Conservation (phyloP, 257 asterid genomes). For the Nicotiana attenuata region DNA sequence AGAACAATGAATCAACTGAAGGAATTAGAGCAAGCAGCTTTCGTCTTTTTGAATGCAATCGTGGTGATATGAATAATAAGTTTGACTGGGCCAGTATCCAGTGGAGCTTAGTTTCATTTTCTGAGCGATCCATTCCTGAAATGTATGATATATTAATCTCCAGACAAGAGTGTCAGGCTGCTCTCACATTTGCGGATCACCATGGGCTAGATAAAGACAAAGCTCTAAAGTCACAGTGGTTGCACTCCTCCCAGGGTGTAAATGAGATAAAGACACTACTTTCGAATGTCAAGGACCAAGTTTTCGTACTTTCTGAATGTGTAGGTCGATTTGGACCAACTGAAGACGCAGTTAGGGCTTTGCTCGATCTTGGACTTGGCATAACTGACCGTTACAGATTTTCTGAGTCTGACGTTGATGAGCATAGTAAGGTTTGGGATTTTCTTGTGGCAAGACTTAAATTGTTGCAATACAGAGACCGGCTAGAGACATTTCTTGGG, state of each 20-base stretch:
- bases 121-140: conserved; percentile 65
- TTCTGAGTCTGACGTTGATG: conserved; percentile 49
- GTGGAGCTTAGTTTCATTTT: conserved; percentile 71
- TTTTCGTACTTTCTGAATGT: conserved; percentile 69
- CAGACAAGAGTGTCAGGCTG: conserved; percentile 61
- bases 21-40: conserved; percentile 22
- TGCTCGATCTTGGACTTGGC: conserved; percentile 69
- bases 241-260: conserved; percentile 72
- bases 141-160: conserved; percentile 62
- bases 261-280: conserved; percentile 62
- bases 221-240: conserved; percentile 84
- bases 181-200: conserved; percentile 70
- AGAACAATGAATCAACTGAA: conserved; percentile 32
- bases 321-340: conserved; percentile 71
- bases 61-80: conserved; percentile 26
- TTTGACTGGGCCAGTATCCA: conserved; percentile 42
- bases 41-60: conserved; percentile 33
- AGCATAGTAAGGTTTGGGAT: conserved; percentile 57
- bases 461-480: conserved; percentile 70
- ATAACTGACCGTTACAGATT: conserved; percentile 60
- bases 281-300: conserved; percentile 57
- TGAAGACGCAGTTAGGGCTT: conserved; percentile 68
- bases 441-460: conserved; percentile 75
- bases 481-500: conserved; percentile 91
- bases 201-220: conserved; percentile 86